phyloP scores from a whole-genome alignment of 2,329 filamentous ascomycete genomes.

The Claviceps fusiformis region DNA sequence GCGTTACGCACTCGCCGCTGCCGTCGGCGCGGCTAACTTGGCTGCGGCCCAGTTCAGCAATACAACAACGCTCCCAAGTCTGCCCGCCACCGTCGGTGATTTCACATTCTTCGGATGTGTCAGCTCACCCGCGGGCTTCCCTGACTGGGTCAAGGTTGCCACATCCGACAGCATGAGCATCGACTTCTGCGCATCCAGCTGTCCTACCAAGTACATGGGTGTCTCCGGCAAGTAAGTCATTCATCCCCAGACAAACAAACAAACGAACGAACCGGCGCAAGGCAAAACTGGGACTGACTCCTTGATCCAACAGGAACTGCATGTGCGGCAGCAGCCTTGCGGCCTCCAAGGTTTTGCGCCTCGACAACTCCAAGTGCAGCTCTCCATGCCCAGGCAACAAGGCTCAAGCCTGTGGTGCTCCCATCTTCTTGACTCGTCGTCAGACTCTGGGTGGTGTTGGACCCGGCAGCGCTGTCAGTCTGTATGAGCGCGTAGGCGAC shows the following conservation, averaged over 20 bases:
- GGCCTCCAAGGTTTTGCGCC: conserved; percentile 1
- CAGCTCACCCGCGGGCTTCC: conserved; percentile 10
- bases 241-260: background rate
- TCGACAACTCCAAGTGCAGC: conserved; percentile 12
- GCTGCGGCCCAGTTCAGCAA: conserved; percentile 13
- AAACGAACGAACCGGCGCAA: background rate
- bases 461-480: background rate
- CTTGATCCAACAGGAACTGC: conserved; percentile 12
- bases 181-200: conserved; percentile 14
- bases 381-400: conserved; percentile 16
- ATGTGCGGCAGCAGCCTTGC: conserved; percentile 15
- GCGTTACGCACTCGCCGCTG: conserved; percentile 17
- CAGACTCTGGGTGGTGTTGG: background rate
- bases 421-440: background rate
- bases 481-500: background rate
- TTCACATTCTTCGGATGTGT: conserved; percentile 17
- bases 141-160: conserved; percentile 11
- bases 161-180: conserved; percentile 10
- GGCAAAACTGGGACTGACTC: background rate
- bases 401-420: conserved; percentile 13
- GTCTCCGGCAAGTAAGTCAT: conserved; percentile 12
- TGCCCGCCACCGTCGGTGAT: conserved; percentile 10
- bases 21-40: conserved; percentile 18
- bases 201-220: conserved; percentile 14
- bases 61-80: conserved; percentile 2